Evolutionary conservation across 108 stramenopile species (phyloP).

Genomic region (Nannochloropsis gaditana): DNA sequence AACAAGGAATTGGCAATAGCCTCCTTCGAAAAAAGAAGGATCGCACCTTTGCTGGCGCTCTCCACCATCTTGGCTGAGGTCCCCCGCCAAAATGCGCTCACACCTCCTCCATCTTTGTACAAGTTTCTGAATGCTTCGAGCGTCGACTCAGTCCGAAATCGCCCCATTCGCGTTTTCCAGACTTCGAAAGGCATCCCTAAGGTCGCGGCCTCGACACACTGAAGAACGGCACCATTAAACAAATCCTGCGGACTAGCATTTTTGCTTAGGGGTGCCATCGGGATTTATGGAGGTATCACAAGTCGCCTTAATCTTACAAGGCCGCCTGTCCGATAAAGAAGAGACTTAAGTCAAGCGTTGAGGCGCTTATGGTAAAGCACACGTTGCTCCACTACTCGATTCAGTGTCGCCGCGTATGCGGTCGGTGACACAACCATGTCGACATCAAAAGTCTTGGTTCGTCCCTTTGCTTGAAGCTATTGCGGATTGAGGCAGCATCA

Average conservation of each 20-base stretch:
- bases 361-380: too few species aligned
- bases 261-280: conserved; percentile 1
- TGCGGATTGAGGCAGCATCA: too few species aligned
- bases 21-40: conserved; percentile 38
- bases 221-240: conserved; percentile 25
- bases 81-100: conserved; percentile 35
- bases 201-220: conserved; percentile 34
- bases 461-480: too few species aligned
- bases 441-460: too few species aligned
- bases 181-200: conserved; percentile 47
- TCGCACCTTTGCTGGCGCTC: conserved; percentile 34
- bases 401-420: too few species aligned
- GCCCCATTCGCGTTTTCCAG: conserved; percentile 52
- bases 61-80: conserved; percentile 37
- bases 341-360: too few species aligned
- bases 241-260: conserved; percentile 22
- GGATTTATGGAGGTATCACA: too few species aligned
- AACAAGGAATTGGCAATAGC: conserved; percentile 10
- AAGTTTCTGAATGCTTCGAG: conserved; percentile 32
- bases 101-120: conserved; percentile 30
- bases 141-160: conserved; percentile 30
- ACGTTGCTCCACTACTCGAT: too few species aligned
- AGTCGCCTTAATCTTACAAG: too few species aligned
- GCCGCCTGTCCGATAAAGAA: too few species aligned
- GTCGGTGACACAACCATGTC: too few species aligned